Conservation (phyloP, 805 yeast species). For the Teunomyces cretensis region DNA sequence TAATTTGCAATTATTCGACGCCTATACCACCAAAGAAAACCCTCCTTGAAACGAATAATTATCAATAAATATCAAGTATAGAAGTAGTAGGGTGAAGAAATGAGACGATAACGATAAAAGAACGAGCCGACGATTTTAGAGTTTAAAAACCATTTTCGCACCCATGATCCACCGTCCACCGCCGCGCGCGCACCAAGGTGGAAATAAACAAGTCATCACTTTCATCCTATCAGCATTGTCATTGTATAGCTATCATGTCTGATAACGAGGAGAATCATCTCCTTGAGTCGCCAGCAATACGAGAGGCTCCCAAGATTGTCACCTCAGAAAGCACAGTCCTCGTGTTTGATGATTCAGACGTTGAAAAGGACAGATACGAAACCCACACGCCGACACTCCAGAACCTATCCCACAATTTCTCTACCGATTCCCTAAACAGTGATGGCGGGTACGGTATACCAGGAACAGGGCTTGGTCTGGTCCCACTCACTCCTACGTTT, state of each 20-base stretch:
- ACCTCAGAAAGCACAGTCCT: not conserved
- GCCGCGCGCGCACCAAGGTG: not conserved
- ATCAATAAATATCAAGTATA: too few species aligned
- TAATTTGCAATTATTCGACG: conserved; percentile 40
- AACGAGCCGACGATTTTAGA: not conserved
- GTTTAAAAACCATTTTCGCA: not conserved
- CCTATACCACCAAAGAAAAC: conserved; percentile 41
- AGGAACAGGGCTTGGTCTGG: conserved; percentile 10
- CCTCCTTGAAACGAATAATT: conserved; percentile 23
- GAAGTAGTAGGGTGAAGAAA: too few species aligned
- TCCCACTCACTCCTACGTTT: conserved; percentile 8
- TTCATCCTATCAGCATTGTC: not conserved
- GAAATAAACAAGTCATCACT: not conserved
- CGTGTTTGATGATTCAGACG: not conserved
- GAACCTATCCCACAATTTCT: conserved; percentile 31
- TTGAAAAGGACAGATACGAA: not conserved
- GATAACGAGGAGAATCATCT: not conserved
- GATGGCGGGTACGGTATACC: not conserved
- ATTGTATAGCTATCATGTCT: not conserved
- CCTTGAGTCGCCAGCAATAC: conserved; percentile 2
- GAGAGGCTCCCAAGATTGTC: not conserved
- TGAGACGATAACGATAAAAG: too few species aligned
- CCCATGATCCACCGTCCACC: not conserved
- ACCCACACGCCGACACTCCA: conserved; percentile 1
- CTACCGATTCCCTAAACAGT: conserved; percentile 27